A percentile compares a stretch with the other conserved stretches of the same genome.
These are phyloP conservation scores for Nephelium lappaceum DNA, from an alignment of 345 rosid species.

Conservation along the genomic window DNA sequence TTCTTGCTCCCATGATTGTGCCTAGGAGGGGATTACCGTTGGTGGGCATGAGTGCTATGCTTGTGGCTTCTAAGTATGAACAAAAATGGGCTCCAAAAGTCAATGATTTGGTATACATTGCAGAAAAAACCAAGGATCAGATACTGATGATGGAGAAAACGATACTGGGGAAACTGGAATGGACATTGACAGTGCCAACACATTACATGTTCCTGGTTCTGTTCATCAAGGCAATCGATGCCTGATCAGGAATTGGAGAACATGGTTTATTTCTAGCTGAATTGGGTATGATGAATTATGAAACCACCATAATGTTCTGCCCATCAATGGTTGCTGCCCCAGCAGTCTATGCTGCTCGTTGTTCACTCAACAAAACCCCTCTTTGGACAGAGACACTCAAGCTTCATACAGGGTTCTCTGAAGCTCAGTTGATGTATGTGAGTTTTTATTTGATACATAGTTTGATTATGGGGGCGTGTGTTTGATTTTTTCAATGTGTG, in stretches of 20 bases:
- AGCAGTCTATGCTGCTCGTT: constrained; percentile 88
- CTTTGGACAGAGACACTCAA: constrained; percentile 72
- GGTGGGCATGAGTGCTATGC: constrained; percentile 80
- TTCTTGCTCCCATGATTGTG: constrained; percentile 62
- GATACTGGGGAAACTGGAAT: constrained; percentile 72
- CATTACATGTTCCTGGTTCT: constrained; percentile 81
- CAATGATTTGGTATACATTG: constrained; percentile 75
- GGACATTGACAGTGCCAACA: constrained; percentile 92
- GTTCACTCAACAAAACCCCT: constrained; percentile 54
- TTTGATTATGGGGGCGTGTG: not conserved
- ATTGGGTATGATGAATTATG: constrained; percentile 80
- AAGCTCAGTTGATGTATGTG: constrained; percentile 50
- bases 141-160: constrained; percentile 90
- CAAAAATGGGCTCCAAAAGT: constrained; percentile 99
- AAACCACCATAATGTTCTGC: constrained; percentile 45
- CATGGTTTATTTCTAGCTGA: constrained; percentile 86
- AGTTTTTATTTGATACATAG: constrained; percentile 12
- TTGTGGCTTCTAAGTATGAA: constrained; percentile 87
- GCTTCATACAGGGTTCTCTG: constrained; percentile 76
- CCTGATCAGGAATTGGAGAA: constrained; percentile 64
- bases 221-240: constrained; percentile 76
- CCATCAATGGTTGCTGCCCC: constrained; percentile 94
- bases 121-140: constrained; percentile 61
- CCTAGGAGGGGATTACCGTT: constrained; percentile 82
- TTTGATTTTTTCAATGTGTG: not conserved